phyloP scores from a whole-genome alignment of 805 yeast species.

The Maudiozyma turicensis region DNA sequence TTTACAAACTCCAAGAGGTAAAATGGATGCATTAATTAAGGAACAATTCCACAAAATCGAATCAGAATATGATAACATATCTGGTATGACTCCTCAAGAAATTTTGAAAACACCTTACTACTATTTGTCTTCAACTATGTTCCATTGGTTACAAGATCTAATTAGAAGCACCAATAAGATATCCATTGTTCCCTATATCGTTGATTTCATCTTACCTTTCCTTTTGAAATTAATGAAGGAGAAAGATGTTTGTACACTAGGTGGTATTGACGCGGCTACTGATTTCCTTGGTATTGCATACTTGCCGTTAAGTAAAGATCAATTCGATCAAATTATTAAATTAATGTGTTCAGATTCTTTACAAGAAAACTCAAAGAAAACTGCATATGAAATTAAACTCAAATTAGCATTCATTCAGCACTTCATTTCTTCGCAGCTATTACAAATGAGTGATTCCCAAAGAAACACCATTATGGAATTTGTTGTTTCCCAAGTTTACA shows the following conservation, averaged over 20 bases:
- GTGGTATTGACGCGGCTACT: slow-evolving; percentile 45
- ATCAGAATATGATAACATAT: slow-evolving; percentile 28
- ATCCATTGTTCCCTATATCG: slow-evolving; percentile 43
- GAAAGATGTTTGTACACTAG: slow-evolving; percentile 78
- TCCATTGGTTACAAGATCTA: slow-evolving; percentile 48
- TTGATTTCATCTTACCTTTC: slow-evolving; percentile 54
- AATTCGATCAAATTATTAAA: slow-evolving; percentile 1
- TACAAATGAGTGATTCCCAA: slow-evolving; percentile 41
- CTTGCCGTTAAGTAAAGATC: slow-evolving; percentile 33
- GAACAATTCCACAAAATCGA: slow-evolving; percentile 39
- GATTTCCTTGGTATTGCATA: slow-evolving; percentile 40
- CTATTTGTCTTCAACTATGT: slow-evolving; percentile 54
- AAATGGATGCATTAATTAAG: slow-evolving; percentile 32
- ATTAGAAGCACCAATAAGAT: slow-evolving; percentile 45
- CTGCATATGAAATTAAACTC: slow-evolving; percentile 58
- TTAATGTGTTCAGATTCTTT: not conserved
- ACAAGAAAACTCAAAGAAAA: slow-evolving; percentile 9
- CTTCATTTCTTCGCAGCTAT: slow-evolving; percentile 59
- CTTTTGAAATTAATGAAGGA: slow-evolving; percentile 52
- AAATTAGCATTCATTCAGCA: slow-evolving; percentile 64
- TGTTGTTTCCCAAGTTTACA: slow-evolving; percentile 41
- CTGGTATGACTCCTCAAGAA: slow-evolving; percentile 42
- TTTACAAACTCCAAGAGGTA: slow-evolving; percentile 22
- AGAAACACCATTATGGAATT: slow-evolving; percentile 41
- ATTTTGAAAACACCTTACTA: slow-evolving; percentile 52